A percentile compares a stretch with the other conserved stretches of the same genome.
Evolutionary conservation across 768 basidiomycete species (phyloP).

Genomic region (Inosperma sp.): DNA sequence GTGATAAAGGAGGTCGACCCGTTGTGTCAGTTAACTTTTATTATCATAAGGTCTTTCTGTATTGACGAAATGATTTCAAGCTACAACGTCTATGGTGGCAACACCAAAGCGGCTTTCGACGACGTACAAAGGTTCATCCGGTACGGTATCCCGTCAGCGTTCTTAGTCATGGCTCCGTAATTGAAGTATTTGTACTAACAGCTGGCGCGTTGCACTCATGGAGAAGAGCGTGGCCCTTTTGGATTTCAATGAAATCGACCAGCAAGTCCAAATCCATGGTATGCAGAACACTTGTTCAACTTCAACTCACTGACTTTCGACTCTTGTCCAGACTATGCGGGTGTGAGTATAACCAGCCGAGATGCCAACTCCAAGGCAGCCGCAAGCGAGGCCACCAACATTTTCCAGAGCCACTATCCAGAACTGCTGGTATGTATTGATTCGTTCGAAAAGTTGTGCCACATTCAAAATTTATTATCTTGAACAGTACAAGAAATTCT

Average conservation of each 20-base stretch:
- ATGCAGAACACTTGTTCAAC: slow-evolving; percentile 10
- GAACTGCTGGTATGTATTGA: slow-evolving; percentile 58
- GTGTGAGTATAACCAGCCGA: slow-evolving; percentile 59
- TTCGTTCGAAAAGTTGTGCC: neutral
- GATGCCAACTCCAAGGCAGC: slow-evolving; percentile 75
- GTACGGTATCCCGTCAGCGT: slow-evolving; percentile 31
- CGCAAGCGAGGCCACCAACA: slow-evolving; percentile 65
- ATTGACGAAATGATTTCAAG: slow-evolving; percentile 29
- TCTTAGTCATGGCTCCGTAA: neutral
- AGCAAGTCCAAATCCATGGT: slow-evolving; percentile 73
- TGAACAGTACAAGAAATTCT: slow-evolving; percentile 67
- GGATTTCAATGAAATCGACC: slow-evolving; percentile 71
- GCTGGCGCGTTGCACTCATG: slow-evolving; percentile 79
- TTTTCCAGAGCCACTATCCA: slow-evolving; percentile 76
- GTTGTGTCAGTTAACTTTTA: slow-evolving; percentile 49
- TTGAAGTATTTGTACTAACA: slow-evolving; percentile 22
- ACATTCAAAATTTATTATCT: slow-evolving; percentile 1
- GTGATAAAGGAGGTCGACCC: slow-evolving; percentile 67
- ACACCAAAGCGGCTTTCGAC: slow-evolving; percentile 65
- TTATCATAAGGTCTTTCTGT: neutral
- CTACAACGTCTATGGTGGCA: slow-evolving; percentile 77
- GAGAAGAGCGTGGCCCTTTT: slow-evolving; percentile 58
- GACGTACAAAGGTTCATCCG: slow-evolving; percentile 73
- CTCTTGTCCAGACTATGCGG: slow-evolving; percentile 59
- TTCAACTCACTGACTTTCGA: neutral